These are phyloP conservation scores for Saccharomyces hybrid DNA, from an alignment of 1,139 yeast species.

Conservation along the genomic window DNA sequence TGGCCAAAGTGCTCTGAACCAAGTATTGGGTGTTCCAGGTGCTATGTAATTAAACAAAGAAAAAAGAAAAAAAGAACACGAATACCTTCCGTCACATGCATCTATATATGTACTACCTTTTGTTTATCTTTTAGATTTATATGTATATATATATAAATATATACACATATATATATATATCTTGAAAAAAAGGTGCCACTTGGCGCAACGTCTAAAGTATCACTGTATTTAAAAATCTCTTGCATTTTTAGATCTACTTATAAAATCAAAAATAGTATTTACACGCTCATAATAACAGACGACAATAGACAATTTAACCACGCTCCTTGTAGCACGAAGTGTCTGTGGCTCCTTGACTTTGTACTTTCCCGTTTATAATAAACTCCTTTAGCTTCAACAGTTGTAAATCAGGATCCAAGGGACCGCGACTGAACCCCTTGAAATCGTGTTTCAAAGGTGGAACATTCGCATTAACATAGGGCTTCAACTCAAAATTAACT, in stretches of 20 bases:
- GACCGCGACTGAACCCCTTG: constrained; percentile 62
- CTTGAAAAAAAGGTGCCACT: no score
- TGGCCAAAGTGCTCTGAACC: constrained; percentile 42
- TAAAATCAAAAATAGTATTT: not conserved
- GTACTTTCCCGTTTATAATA: constrained; percentile 53
- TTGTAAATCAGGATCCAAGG: constrained; percentile 67
- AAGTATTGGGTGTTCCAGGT: constrained; percentile 33
- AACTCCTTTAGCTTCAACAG: constrained; percentile 67
- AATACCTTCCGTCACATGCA: not conserved
- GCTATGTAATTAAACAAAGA: constrained; percentile 10
- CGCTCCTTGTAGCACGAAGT: constrained; percentile 25
- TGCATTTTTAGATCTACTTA: not conserved
- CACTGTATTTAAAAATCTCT: not conserved
- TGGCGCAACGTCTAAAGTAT: not conserved
- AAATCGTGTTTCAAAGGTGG: constrained; percentile 64
- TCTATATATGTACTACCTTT: not conserved
- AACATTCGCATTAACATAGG: constrained; percentile 64
- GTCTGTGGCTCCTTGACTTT: constrained; percentile 23
- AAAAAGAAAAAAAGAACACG: not conserved
- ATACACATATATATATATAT: no score
- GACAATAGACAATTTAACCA: constrained; percentile 13
- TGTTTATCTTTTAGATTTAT: not conserved
- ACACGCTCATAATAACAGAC: not conserved
- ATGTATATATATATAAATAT: not conserved
- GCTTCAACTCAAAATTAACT: constrained; percentile 45